Evolutionary conservation across 306 rosid genomes (phyloP).

Genomic region (Leucaena leucocephala): DNA sequence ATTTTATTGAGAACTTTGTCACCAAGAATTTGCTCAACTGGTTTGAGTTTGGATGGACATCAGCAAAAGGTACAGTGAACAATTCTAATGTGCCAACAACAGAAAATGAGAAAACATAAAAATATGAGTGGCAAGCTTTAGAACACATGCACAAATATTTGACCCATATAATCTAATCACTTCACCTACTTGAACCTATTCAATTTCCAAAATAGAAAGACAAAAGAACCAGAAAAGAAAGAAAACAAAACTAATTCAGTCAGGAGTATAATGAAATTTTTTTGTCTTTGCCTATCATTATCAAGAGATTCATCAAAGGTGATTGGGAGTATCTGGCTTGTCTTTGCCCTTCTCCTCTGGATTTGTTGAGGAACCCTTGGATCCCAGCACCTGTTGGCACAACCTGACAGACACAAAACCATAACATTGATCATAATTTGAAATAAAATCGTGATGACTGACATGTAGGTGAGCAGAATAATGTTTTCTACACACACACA

Average conservation of each 20-base stretch:
- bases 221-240: not conserved
- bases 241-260: slow-evolving; percentile 19
- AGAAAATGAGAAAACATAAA: slow-evolving; percentile 15
- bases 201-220: slow-evolving; percentile 11
- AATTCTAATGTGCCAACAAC: not conserved
- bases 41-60: not conserved
- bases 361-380: slow-evolving; percentile 44
- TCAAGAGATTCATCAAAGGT: slow-evolving; percentile 33
- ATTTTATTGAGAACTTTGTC: not conserved
- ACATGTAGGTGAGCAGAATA: slow-evolving; percentile 10
- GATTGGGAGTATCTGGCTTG: slow-evolving; percentile 44
- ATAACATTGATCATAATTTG: slow-evolving; percentile 10
- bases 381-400: slow-evolving; percentile 52
- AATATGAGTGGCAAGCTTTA: slow-evolving; percentile 24
- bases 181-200: slow-evolving; percentile 33
- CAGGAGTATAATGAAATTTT: slow-evolving; percentile 42
- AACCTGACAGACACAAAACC: slow-evolving; percentile 58
- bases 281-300: slow-evolving; percentile 30
- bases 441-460: slow-evolving; percentile 20
- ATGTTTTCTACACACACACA: slow-evolving; percentile 5
- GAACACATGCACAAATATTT: slow-evolving; percentile 26
- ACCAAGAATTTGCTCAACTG: not conserved
- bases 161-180: slow-evolving; percentile 8
- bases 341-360: slow-evolving; percentile 49
- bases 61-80: not conserved